Evolutionary conservation across 139 green algal genomes (phyloP), one percentile per base, ranked within the genome.

Genomic region (Chlamydomonas sphaeroides): DNA sequence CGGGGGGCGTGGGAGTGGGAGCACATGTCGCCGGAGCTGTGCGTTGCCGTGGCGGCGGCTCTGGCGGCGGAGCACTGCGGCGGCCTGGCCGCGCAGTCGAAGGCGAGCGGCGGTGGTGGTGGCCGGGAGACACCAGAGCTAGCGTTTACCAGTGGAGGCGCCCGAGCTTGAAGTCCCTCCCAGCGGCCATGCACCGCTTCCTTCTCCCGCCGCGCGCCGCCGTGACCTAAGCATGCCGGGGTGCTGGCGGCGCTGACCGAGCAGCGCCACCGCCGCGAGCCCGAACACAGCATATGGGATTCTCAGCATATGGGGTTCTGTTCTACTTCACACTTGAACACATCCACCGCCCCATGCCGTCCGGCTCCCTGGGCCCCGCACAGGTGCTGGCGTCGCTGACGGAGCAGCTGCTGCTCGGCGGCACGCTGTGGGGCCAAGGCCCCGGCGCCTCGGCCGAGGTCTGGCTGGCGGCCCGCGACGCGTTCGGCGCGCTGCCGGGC

Each of bases 31-130:
- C 26, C 28, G 41, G 39, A 45, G 20, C 67, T 57, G 67, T 7
- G 11, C 10, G 41, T 61, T 10, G 28, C 26, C 0, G 30, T 83
- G 33, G 76, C 76, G 0, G 45, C 45, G 6, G 41, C 10, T 1
- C 42, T 83, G 63, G 76, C 76, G 4, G 76, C 62, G 6, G 62
- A 83, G 63, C 5, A 83, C 63, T 51, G 33, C 36, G 45, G 76
- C 45, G 45, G 32, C 0, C 17, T 83, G 35, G 30, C 39, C 30
- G n/a, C 20, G 1, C 30, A 59, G 74, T 5, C 26, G 2, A 80
- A 80, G 74, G 72, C 68, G 15, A 0, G n/a, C 11, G n/a, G 8
- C 11, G 56, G 21, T 4, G 59, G 28, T 36, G 59, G 30, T 65
- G 10, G 59, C 28, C 5, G 14, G 39, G 38, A 17, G 26, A 7